phyloP scores from a whole-genome alignment of 768 basidiomycete genomes.

The Udeniomyces megalosporus region DNA sequence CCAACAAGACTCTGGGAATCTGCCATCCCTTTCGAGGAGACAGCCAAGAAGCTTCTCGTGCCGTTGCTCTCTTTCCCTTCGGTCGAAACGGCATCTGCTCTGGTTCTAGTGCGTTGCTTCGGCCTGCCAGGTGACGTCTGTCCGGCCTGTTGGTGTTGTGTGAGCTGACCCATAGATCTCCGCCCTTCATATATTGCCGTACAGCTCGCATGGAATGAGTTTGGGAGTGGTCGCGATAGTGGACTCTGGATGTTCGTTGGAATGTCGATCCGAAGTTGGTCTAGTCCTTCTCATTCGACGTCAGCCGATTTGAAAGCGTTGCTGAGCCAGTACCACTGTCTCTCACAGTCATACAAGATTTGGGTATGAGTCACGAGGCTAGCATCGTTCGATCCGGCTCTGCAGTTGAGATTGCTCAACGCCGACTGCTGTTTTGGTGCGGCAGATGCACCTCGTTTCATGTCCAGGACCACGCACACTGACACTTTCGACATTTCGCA shows the following conservation, averaged over 20 bases:
- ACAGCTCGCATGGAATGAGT: slow-evolving; percentile 3
- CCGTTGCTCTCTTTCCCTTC: slow-evolving; percentile 9
- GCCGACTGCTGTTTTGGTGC: slow-evolving; percentile 9
- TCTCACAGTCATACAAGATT: not conserved
- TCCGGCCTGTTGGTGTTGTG: no score
- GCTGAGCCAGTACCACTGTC: not conserved
- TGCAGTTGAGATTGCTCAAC: slow-evolving; percentile 1
- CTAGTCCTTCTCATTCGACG: no score
- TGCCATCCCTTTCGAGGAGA: slow-evolving; percentile 9
- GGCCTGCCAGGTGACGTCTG: no score
- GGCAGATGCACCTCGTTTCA: not conserved
- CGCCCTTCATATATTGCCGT: no score
- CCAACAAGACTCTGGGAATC: not conserved
- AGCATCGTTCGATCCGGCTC: not conserved
- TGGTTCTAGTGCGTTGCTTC: not conserved
- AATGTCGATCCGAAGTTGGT: not conserved
- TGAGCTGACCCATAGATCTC: no score
- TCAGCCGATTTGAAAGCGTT: not conserved
- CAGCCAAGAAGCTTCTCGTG: slow-evolving; percentile 10
- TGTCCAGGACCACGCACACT: not conserved
- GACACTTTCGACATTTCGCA: not conserved
- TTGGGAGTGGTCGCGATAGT: not conserved
- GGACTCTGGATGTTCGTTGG: not conserved
- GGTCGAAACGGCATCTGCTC: not conserved
- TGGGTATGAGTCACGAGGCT: slow-evolving; percentile 6